Conservation (phyloP, 148 eudicot genomes). For the Nyssa sinensis region DNA sequence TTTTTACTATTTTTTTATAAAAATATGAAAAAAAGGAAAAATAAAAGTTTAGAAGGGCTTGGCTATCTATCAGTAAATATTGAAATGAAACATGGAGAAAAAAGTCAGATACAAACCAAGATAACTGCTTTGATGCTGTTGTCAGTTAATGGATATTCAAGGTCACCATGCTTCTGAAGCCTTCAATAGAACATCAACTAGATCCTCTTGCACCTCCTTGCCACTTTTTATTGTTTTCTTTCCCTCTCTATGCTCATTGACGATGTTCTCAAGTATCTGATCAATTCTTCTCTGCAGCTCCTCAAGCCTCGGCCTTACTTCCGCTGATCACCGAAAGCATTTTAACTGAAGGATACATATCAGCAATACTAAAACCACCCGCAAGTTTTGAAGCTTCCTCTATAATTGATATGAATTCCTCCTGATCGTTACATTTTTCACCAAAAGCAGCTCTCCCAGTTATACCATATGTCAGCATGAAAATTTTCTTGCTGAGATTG, state of each 20-base stretch:
- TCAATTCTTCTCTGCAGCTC: not conserved
- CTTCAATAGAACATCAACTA: not conserved
- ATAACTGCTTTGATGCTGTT: conserved; percentile 2
- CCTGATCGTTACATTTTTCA: not conserved
- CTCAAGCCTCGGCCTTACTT: not conserved
- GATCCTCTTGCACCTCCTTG: not conserved
- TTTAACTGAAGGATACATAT: too few species aligned
- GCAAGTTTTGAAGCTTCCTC: not conserved
- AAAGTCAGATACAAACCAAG: not conserved
- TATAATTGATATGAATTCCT: not conserved
- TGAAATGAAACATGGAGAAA: too few species aligned
- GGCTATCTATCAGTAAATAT: too few species aligned
- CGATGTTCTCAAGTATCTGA: too few species aligned
- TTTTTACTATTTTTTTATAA: too few species aligned
- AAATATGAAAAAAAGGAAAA: too few species aligned
- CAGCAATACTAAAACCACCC: not conserved
- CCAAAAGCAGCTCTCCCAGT: not conserved
- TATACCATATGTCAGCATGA: not conserved
- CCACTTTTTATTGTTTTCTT: not conserved
- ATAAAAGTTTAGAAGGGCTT: too few species aligned
- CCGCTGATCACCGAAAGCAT: not conserved
- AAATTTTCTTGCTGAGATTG: conserved; percentile 3
- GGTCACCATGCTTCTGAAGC: not conserved
- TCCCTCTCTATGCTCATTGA: not conserved
- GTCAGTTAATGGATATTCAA: not conserved